phyloP scores from a whole-genome alignment of 1,284 basidiomycete genomes.

The Lignosus rhinocerotis region DNA sequence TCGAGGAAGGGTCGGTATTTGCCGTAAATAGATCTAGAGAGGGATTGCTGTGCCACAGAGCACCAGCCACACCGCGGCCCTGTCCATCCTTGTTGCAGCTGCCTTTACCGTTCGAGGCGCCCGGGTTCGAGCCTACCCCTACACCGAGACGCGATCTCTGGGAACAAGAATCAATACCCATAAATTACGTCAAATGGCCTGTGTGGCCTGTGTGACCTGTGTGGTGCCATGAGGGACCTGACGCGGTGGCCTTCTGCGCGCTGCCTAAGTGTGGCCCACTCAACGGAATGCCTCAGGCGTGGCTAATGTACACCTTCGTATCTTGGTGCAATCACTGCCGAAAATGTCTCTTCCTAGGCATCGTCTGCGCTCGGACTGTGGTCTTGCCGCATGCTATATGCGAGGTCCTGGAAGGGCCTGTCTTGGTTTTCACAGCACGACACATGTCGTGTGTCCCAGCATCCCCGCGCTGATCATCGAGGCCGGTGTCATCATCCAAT shows the following conservation, averaged over 20 bases:
- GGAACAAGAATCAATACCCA: not conserved
- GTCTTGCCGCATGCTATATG: not conserved
- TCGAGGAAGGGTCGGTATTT: constrained; percentile 1
- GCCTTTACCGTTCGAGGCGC: not conserved
- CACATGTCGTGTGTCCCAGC: not conserved
- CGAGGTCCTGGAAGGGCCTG: not conserved
- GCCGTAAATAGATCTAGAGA: not conserved
- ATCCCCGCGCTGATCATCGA: not conserved
- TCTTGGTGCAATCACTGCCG: not conserved
- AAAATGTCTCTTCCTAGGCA: not conserved
- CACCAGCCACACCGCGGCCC: not conserved
- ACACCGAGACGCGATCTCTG: too few species aligned
- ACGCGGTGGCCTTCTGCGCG: not conserved
- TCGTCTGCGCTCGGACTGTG: not conserved
- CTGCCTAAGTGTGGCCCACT: not conserved
- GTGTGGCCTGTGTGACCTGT: not conserved
- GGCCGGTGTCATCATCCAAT: not conserved
- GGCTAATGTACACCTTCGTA: not conserved
- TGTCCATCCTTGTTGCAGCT: not conserved
- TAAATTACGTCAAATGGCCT: not conserved
- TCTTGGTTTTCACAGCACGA: too few species aligned
- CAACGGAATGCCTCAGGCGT: not conserved
- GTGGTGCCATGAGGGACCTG: not conserved
- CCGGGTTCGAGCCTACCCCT: too few species aligned
- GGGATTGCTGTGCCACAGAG: not conserved